Evolutionary conservation across 345 rosid genomes (phyloP), one percentile per base, ranked within the genome.

Genomic region (Pistacia integerrima): DNA sequence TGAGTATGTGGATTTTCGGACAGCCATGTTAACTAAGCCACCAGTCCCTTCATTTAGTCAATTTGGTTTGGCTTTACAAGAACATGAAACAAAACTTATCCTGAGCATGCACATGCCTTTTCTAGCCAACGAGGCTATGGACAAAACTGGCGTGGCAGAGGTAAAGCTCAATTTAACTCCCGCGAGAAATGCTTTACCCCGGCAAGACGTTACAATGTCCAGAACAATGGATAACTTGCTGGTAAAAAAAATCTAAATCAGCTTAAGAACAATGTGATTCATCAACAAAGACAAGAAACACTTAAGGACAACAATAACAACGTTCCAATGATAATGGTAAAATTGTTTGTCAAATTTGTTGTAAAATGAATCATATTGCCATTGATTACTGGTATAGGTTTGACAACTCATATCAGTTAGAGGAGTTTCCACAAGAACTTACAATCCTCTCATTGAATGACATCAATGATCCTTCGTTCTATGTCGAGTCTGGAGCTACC

Each of bases 291-390:
- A 11, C 6, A 8, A 1, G 30, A 16, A 20, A 9, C 1, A 46
- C 10, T 69, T 4, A 18, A 1, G 3, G 11, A 9, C 38, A 20
- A 5, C 17, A 25, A 18, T 0, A 11, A 12, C 18, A 52, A 69
- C 7, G 11, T 8, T 16, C 2, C 3, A 69, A 22, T 22, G 25
- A 63, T 3, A 11, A n/a, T 65, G 36, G 14, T 30, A 64, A 64
- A 9, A 8, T 20, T 5, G 2, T 10, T 5, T 75, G 72, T 38
- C 78, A 64, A 75, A 75, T 75, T 41, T 75, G 14, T 33, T 64
- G 54, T 4, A 55, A 56, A 9, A 6, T 1, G 2, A 66, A 67
- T 44, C 72, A 65, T 16, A 8, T 55, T 66, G 64, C 73, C 4
- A 0, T 66, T 75, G 56, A 75, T 18, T 77, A 57, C 16, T 62